Conservation (phyloP, 495 filamentous ascomycete species). For the Trichoderma erinaceum region DNA sequence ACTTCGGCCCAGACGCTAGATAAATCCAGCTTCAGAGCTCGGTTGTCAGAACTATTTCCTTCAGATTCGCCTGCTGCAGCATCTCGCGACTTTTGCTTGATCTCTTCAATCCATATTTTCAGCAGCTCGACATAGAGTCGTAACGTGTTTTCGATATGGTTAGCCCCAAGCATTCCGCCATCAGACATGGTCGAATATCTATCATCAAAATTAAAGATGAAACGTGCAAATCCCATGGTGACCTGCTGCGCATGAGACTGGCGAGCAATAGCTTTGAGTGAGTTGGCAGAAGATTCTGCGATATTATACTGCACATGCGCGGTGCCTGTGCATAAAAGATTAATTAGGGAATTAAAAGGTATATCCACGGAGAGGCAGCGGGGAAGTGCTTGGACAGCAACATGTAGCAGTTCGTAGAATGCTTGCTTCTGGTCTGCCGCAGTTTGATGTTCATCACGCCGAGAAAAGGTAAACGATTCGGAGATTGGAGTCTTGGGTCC, state of each 20-base stretch:
- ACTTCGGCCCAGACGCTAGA: conserved; percentile 85
- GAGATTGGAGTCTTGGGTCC: conserved; percentile 90
- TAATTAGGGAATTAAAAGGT: conserved; percentile 89
- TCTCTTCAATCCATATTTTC: conserved; percentile 95
- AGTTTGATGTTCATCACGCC: conserved; percentile 70
- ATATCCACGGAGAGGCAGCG: conserved; percentile 87
- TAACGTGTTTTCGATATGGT: conserved; percentile 91
- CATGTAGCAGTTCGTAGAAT: conserved; percentile 91
- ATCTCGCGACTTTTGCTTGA: conserved; percentile 76
- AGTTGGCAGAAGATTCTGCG: conserved; percentile 83
- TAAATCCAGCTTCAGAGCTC: conserved; percentile 71
- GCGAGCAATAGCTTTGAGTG: conserved; percentile 87
- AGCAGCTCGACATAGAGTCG: conserved; percentile 89
- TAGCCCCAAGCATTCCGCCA: conserved; percentile 90
- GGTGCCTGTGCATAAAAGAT: conserved; percentile 91
- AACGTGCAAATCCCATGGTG: conserved; percentile 90
- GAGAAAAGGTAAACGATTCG: conserved; percentile 84
- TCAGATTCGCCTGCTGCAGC: conserved; percentile 26
- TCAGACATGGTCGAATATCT: conserved; percentile 97
- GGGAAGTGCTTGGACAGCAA: conserved; percentile 90
- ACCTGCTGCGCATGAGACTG: conserved; percentile 93
- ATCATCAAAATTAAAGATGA: conserved; percentile 97
- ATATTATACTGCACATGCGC: conserved; percentile 93
- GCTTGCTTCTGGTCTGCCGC: conserved; percentile 82
- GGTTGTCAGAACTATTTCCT: conserved; percentile 52